Base-by-base conservation (phyloP, 2,329 filamentous ascomycete genomes). In the Aulographum hederae region DNA sequence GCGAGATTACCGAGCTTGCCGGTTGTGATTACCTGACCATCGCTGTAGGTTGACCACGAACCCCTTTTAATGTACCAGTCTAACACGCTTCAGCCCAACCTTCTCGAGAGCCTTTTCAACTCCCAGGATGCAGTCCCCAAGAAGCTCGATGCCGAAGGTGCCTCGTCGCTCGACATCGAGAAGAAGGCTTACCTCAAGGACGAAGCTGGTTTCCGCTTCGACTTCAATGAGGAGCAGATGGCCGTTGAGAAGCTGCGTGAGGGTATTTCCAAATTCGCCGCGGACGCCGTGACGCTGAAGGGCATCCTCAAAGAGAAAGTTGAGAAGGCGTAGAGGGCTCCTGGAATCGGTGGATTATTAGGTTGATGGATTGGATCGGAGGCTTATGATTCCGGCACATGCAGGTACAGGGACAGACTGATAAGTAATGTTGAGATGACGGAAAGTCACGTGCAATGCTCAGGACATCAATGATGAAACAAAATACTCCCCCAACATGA, bases 171-270 rank as follows among this genome's bases (percentile, higher is more conserved):
- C 43, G 60, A 89, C 60, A 70, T 98, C 44, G 62, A 78, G 65
- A 92, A 84, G 79, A 80, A 79, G 68, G 65, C 64, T 36, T 98
- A 93, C 72, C 77, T 98, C 60, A 72, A 77, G 53, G 67, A 89
- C 60, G 89, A 98, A 72, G 50, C 84, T 33, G 52, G 61, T 31
- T 98, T 95, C 85, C 84, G 89, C 58, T 98, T 94, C 68, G 79
- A 85, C 63, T 93, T 98, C 75, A 98, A 98, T 71, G 89, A 98
- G 71, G 84, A 98, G 53, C 78, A 86, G 59, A 98, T 98, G 89
- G 89, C 81, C 41, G 82, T 92, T 44, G 85, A 95, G 77, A 98
- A 98, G 78, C 75, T 98, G 47, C 80, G 85, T 39, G 89, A 98
- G 65, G 89, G 89, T 62, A 98, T 98, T 69, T 91, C 81, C 69